A percentile compares a stretch with the other conserved stretches of the same genome.
These are phyloP conservation scores for Senna tora DNA, from an alignment of 306 rosid species.

Conservation along the genomic window DNA sequence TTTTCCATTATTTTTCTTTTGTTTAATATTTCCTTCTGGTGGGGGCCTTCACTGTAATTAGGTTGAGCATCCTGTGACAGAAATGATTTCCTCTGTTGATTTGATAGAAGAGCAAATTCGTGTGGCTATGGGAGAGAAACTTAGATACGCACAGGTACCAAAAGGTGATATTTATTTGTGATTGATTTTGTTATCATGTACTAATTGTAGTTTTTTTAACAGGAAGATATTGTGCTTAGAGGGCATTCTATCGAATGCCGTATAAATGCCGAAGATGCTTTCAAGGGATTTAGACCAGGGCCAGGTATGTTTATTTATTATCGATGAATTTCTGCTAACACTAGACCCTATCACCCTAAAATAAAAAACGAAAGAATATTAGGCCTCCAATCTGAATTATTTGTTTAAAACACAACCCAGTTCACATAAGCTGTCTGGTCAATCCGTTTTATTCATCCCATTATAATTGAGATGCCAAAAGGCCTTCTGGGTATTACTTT, in stretches of 20 bases:
- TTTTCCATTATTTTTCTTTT: slow-evolving; percentile 1
- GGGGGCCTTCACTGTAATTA: slow-evolving; percentile 41
- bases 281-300: slow-evolving; percentile 95
- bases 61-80: slow-evolving; percentile 99
- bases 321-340: slow-evolving; percentile 33
- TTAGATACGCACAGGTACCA: slow-evolving; percentile 73
- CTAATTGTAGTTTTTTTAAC: slow-evolving; percentile 39
- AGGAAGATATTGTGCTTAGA: slow-evolving; percentile 93
- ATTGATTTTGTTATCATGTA: slow-evolving; percentile 30
- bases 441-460: slow-evolving; percentile 20
- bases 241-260: slow-evolving; percentile 99
- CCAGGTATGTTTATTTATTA: slow-evolving; percentile 62
- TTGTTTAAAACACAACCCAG: slow-evolving; percentile 26
- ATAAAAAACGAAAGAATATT: slow-evolving; percentile 22
- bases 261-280: slow-evolving; percentile 98
- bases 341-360: not conserved
- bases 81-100: slow-evolving; percentile 95
- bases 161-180: slow-evolving; percentile 35
- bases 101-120: slow-evolving; percentile 96
- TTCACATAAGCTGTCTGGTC: slow-evolving; percentile 12
- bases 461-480: slow-evolving; percentile 14
- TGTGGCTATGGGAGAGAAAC: slow-evolving; percentile 94
- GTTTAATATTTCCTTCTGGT: not conserved
- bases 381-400: slow-evolving; percentile 14
- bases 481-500: not conserved